phyloP scores from a whole-genome alignment of 129 eudicot species.

The Pittosporum tobira region DNA sequence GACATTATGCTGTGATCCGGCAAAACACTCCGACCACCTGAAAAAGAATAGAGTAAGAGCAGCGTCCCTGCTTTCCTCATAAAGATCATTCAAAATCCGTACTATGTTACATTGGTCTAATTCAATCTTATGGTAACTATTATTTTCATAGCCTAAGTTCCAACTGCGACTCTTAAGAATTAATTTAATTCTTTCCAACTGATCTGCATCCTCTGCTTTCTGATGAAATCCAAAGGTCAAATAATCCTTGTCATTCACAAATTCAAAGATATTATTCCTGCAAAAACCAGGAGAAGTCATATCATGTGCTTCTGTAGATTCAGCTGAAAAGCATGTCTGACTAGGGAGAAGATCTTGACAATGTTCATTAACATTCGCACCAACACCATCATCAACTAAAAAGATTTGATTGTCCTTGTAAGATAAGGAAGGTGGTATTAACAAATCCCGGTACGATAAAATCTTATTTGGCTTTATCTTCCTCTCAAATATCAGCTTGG shows the following conservation, averaged over 20 bases:
- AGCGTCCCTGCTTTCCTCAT: conserved; percentile 14
- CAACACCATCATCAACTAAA: conserved; percentile 1
- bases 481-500: conserved; percentile 8
- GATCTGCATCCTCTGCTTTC: not conserved
- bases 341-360: not conserved
- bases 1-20: conserved; percentile 16
- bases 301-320: not conserved
- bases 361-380: not conserved
- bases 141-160: conserved; percentile 4
- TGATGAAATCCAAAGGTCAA: not conserved
- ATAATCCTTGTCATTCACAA: not conserved
- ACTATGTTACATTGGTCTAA: conserved; percentile 14
- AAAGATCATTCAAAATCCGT: conserved; percentile 20
- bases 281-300: conserved; percentile 2
- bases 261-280: not conserved
- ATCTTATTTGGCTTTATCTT: conserved; percentile 8
- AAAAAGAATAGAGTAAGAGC: conserved; percentile 23
- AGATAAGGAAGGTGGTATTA: not conserved
- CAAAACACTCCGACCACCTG: conserved; percentile 17
- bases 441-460: conserved; percentile 7
- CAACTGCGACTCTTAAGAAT: conserved; percentile 16
- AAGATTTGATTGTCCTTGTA: not conserved
- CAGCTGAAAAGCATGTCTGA: conserved; percentile 8
- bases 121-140: not conserved
- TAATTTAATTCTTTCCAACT: conserved; percentile 11